Percentiles rank a stretch among this genome's conserved stretches.
phyloP scores from a whole-genome alignment of 495 filamentous ascomycete genomes.

The Talaromyces adpressus region DNA sequence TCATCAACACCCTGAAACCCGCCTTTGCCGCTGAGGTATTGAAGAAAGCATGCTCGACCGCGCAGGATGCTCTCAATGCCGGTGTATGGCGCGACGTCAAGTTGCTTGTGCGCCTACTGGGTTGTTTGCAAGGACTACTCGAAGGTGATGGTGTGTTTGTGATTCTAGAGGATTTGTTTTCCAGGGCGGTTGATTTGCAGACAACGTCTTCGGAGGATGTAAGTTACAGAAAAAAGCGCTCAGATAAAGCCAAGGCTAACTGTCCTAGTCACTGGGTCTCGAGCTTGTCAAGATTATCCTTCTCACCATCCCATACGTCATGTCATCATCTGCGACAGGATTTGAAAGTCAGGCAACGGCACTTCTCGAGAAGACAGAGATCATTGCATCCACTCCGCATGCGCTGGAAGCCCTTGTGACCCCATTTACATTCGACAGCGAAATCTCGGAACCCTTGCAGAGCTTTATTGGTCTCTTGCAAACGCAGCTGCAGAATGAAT shows the following conservation, averaged over 20 bases:
- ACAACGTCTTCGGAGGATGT: conserved; percentile 87
- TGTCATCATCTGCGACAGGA: conserved; percentile 60
- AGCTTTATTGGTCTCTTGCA: conserved; percentile 83
- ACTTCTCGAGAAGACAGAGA: conserved; percentile 86
- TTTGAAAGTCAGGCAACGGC: conserved; percentile 62
- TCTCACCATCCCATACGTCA: conserved; percentile 84
- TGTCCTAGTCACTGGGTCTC: conserved; percentile 51
- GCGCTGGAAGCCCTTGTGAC: conserved; percentile 76
- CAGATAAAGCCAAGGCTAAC: not conserved
- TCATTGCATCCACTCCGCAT: conserved; percentile 80
- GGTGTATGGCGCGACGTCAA: conserved; percentile 90
- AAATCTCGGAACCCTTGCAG: conserved; percentile 44
- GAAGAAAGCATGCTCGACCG: conserved; percentile 43
- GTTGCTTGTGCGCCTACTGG: conserved; percentile 79
- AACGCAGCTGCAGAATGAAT: conserved; percentile 69
- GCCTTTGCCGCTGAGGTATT: conserved; percentile 66
- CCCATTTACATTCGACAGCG: conserved; percentile 59
- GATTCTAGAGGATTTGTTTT: conserved; percentile 77
- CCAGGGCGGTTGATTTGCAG: conserved; percentile 78
- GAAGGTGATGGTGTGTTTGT: conserved; percentile 83
- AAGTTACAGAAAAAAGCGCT: conserved; percentile 24
- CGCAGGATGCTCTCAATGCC: conserved; percentile 54
- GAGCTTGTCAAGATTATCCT: conserved; percentile 95
- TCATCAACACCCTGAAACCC: conserved; percentile 64
- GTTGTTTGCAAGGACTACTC: conserved; percentile 69